Evolutionary conservation across 2,329 filamentous ascomycete genomes (phyloP), one percentile per base, ranked within the genome.

Genomic region (Colletotrichum phormii): DNA sequence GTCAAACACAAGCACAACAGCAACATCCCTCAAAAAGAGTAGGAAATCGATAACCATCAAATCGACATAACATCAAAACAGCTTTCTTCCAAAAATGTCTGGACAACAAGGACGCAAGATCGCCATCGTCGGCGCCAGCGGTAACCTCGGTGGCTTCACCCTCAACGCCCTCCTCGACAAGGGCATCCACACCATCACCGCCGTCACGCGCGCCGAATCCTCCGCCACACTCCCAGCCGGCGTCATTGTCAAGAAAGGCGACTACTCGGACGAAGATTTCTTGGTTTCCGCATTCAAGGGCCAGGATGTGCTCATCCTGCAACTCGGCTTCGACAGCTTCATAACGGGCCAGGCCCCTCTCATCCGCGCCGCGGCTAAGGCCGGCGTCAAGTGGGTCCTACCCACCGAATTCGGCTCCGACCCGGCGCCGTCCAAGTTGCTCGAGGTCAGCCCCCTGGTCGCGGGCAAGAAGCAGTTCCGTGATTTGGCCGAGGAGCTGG

Each of bases 351-450:
- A 89, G 26, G 77, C 73, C 67, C 85, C 84, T 64, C 80, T 92
- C 22, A 80, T 91, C 72, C 79, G 82, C 7, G 90, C 90, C 0
- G 90, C 90, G 0, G 86, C 85, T 5, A 84, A 85, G 42, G 89
- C 90, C 0, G 86, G 86, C 2, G 83, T 92, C 2, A 82, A 84
- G 1, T 91, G 86, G 76, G 76, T 92, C 60, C 82, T 91, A 77
- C 89, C 89, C 1, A 91, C 90, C 75, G 80, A 81, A 24, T 89
- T 62, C 57, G 62, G 80, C 29, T 78, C 78, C 61, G 78, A 85
- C 81, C 75, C 81, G 0, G 71, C 59, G 26, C 77, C 76, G 61
- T 69, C 74, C n/a, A 76, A 75, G 22, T 53, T 79, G 1, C 75
- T 75, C 31, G 62, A 72, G 1, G 77, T 69, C 67, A 51, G 9